These are phyloP conservation scores for Bidens hawaiensis DNA, from an alignment of 140 eudicot species.

Conservation along the genomic window DNA sequence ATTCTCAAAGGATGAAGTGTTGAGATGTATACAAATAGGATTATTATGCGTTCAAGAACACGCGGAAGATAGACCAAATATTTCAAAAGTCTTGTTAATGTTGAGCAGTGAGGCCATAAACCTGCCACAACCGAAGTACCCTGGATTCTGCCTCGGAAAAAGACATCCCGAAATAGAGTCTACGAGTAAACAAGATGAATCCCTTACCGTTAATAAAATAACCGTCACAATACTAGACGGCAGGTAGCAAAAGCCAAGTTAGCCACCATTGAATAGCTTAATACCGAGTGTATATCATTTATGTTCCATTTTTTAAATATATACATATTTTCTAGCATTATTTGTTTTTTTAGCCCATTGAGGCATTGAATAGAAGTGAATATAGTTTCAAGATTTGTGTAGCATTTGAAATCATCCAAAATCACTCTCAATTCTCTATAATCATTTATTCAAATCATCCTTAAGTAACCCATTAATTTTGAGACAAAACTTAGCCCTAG, in stretches of 20 bases:
- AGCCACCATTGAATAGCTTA: not conserved
- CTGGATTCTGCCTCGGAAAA: slow-evolving; percentile 22
- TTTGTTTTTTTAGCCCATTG: not conserved
- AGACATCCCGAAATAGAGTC: slow-evolving; percentile 23
- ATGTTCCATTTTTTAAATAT: not conserved
- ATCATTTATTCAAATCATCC: too few species aligned
- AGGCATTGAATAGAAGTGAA: not conserved
- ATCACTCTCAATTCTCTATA: too few species aligned
- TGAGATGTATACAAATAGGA: slow-evolving; percentile 55
- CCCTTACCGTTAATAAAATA: slow-evolving; percentile 29
- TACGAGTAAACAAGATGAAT: slow-evolving; percentile 38
- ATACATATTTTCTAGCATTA: not conserved
- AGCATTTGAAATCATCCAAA: too few species aligned
- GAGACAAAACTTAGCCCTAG: too few species aligned
- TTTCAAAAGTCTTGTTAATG: slow-evolving; percentile 37
- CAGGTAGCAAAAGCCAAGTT: slow-evolving; percentile 20
- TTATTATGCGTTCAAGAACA: too few species aligned
- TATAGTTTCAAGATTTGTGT: not conserved
- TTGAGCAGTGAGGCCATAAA: slow-evolving; percentile 21
- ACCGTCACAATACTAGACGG: slow-evolving; percentile 39
- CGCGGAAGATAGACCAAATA: too few species aligned
- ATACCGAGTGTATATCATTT: not conserved
- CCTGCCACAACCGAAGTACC: too few species aligned
- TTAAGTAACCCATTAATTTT: too few species aligned
- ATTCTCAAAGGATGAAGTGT: slow-evolving; percentile 18